Evolutionary conservation across 2,329 filamentous ascomycete species (phyloP), one percentile per base, ranked within the genome.

Genomic region (Epichloe brachyelytri): DNA sequence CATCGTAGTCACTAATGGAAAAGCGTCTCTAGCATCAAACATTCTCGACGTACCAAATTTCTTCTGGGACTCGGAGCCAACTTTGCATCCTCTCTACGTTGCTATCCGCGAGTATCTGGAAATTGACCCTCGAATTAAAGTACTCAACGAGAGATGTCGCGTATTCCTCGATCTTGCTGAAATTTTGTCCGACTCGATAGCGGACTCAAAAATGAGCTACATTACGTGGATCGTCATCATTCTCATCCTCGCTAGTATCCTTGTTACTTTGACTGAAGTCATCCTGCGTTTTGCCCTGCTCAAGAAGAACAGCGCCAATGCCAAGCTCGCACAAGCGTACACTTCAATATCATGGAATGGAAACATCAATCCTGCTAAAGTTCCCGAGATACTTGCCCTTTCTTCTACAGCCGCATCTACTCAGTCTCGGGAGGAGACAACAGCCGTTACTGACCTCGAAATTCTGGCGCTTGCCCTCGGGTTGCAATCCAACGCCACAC

Each of bases 141-240:
- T 97, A 22, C 83, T 98, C 57, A 98, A 98, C 68, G 93, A 97
- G 70, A 85, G 93, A 49, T 98, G 93, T 66, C 83, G 87, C 41
- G 93, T 98, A 48, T 98, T 98, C 70, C 79, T 98, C 17, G 93
- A 98, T 66, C 80, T 98, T 10, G 90, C 93, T 44, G 90, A 96
- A 69, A 96, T 98, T 22, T 74, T 98, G 1, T 89, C 86, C 14
- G 91, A 98, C 68, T 88, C 82, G 2, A 90, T 96, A 50, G 88
- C 88, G 20, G 89, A 97, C 65, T 85, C 87, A 58, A 96, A 95
- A 67, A 97, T 96, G 86, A 95, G 88, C 58, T 77, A 78, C 57
- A 95, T 96, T 64, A 98, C 93, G 1, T 97, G 91, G 91, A 97
- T 98, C 66, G 85, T 97, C 67, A 98, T 98, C 61, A 77, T 95